Conservation (phyloP, 2,329 filamentous ascomycete genomes). For the Aureobasidium sp. region DNA sequence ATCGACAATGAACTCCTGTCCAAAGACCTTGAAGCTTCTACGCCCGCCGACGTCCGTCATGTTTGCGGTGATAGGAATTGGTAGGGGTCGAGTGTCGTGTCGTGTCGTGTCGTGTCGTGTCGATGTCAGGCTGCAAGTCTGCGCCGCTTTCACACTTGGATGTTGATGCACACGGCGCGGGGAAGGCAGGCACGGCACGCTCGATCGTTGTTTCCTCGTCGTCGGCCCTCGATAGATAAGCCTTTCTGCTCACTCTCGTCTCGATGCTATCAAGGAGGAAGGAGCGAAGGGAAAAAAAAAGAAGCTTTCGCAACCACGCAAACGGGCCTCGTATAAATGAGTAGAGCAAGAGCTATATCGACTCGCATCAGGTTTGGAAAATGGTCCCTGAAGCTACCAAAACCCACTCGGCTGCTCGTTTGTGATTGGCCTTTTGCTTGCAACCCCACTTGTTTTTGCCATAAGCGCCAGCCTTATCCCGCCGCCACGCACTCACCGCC, state of each 20-base stretch:
- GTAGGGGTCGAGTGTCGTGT: too few species aligned
- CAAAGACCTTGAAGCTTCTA: slow-evolving; percentile 99
- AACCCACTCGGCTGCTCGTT: not conserved
- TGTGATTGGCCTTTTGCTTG: not conserved
- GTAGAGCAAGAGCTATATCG: not conserved
- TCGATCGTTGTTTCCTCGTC: not conserved
- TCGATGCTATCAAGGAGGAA: too few species aligned
- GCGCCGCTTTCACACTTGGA: too few species aligned
- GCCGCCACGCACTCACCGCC: not conserved
- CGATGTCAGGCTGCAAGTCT: too few species aligned
- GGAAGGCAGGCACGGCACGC: slow-evolving; percentile 3
- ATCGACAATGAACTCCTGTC: slow-evolving; percentile 98
- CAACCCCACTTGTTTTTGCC: slow-evolving; percentile 3
- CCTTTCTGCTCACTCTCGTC: too few species aligned
- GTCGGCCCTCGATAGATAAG: too few species aligned
- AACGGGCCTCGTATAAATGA: slow-evolving; percentile 1
- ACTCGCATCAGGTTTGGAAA: not conserved
- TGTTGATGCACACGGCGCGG: slow-evolving; percentile 3
- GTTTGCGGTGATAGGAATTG: slow-evolving; percentile 19
- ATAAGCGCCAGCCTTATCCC: slow-evolving; percentile 10
- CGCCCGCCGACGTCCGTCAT: slow-evolving; percentile 61
- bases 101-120: too few species aligned
- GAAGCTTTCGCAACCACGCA: not conserved
- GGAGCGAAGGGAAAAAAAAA: too few species aligned
- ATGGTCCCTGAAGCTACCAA: not conserved